These are phyloP conservation scores for Trichoderma oligosporum DNA, from an alignment of 2,329 filamentous ascomycete genomes.

Conservation along the genomic window DNA sequence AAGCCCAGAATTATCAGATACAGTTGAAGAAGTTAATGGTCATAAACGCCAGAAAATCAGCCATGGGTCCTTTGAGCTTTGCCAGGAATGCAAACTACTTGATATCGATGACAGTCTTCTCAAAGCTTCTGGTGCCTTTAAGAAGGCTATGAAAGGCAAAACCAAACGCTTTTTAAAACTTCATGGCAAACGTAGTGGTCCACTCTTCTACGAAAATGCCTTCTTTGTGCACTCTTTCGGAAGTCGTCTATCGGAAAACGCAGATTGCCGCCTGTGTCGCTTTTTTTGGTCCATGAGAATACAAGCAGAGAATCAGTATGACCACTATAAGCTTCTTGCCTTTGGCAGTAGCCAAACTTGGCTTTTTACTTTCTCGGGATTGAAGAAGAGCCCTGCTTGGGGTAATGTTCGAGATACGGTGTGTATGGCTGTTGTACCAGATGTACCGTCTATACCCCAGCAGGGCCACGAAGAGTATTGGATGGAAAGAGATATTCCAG, in stretches of 20 bases:
- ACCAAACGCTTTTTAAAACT: background rate
- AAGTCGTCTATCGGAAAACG: background rate
- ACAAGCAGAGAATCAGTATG: background rate
- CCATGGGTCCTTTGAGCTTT: background rate
- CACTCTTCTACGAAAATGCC: conserved; percentile 11
- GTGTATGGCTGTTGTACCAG: conserved; percentile 16
- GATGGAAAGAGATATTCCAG: conserved; percentile 15
- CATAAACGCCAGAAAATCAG: conserved; percentile 2
- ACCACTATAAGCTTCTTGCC: conserved; percentile 13
- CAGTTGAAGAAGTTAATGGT: background rate
- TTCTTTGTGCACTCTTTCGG: conserved; percentile 16
- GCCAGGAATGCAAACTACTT: conserved; percentile 9
- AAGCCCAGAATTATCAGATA: background rate
- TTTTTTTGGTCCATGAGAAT: conserved; percentile 12
- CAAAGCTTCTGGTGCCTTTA: background rate
- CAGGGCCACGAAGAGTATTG: conserved; percentile 6
- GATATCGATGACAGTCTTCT: background rate
- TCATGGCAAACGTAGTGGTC: background rate
- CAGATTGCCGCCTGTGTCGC: background rate
- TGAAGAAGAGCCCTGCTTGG: conserved; percentile 13
- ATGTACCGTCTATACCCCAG: background rate
- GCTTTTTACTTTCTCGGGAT: background rate
- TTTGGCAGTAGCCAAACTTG: conserved; percentile 18
- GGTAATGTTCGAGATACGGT: conserved; percentile 4
- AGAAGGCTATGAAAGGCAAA: background rate